Evolutionary conservation across 2,329 filamentous ascomycete genomes (phyloP).

Genomic region (Bimuria novae-zelandiae): DNA sequence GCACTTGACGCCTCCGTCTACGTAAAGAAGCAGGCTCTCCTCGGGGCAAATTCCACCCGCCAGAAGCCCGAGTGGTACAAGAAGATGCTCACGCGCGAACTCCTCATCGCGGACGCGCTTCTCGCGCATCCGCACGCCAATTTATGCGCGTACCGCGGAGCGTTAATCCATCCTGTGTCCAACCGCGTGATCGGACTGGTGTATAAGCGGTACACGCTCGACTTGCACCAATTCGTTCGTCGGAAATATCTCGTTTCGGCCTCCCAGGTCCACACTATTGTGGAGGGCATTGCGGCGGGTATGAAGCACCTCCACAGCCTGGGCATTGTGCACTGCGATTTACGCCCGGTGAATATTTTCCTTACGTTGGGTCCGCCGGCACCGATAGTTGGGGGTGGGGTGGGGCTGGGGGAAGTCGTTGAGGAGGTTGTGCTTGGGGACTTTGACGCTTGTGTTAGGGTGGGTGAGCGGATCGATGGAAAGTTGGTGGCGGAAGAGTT

Average conservation of each 20-base stretch:
- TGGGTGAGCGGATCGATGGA: neutral
- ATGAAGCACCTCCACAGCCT: neutral
- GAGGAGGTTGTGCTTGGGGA: neutral
- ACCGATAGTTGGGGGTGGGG: neutral
- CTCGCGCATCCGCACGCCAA: conserved; percentile 1
- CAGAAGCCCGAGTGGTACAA: too few relatives aligned
- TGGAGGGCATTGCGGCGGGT: neutral
- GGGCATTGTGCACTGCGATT: neutral
- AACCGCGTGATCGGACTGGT: conserved; percentile 4
- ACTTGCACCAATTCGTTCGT: neutral
- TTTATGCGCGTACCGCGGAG: conserved; percentile 11
- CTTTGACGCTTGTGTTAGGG: neutral
- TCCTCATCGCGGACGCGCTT: neutral
- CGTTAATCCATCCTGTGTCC: neutral
- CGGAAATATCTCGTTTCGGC: neutral
- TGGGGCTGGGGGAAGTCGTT: neutral
- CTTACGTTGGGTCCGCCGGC: neutral
- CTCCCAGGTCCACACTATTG: neutral
- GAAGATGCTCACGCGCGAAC: neutral
- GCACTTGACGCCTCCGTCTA: neutral
- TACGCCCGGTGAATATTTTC: neutral
- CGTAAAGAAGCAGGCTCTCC: conserved; percentile 6
- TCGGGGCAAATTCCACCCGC: neutral
- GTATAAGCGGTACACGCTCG: conserved; percentile 12
- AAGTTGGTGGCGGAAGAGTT: neutral